Evolutionary conservation across 768 basidiomycete genomes (phyloP).

Genomic region (Porphyrellus cyaneotinctus): DNA sequence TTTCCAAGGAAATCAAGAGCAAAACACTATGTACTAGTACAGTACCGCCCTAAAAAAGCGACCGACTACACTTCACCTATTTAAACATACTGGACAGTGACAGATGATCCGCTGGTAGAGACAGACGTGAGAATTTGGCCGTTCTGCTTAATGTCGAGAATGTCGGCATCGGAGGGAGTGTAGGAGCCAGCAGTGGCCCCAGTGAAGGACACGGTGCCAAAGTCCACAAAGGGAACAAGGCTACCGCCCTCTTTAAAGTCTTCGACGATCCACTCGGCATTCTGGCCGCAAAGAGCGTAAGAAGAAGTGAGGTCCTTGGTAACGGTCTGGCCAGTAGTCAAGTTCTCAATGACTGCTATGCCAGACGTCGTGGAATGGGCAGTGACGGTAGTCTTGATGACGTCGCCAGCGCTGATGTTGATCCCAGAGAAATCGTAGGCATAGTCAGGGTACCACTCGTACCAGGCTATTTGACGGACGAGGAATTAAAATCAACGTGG

Average conservation of each 20-base stretch:
- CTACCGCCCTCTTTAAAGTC: conserved; percentile 7
- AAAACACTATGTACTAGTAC: too few relatives aligned
- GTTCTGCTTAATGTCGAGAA: conserved; percentile 13
- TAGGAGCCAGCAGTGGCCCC: conserved; percentile 4
- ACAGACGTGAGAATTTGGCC: conserved; percentile 9
- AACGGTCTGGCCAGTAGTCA: conserved; percentile 10
- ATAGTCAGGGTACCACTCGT: neutral
- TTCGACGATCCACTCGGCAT: conserved; percentile 25
- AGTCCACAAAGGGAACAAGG: conserved; percentile 15
- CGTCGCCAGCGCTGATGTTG: conserved; percentile 12
- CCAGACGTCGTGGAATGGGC: conserved; percentile 21
- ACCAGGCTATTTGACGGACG: neutral
- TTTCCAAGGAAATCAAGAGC: neutral
- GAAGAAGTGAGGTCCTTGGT: conserved; percentile 7
- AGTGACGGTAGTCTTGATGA: conserved; percentile 15
- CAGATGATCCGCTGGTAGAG: neutral
- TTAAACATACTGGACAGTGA: conserved; percentile 10
- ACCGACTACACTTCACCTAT: neutral
- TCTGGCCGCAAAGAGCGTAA: conserved; percentile 13
- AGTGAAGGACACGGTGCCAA: conserved; percentile 18
- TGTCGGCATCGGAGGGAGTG: conserved; percentile 7
- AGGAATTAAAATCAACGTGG: neutral
- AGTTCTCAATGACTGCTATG: conserved; percentile 16
- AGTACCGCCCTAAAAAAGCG: neutral
- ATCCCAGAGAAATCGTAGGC: conserved; percentile 14